Evolutionary conservation across 495 filamentous ascomycete genomes (phyloP).

Genomic region (Penicillium coffeae): DNA sequence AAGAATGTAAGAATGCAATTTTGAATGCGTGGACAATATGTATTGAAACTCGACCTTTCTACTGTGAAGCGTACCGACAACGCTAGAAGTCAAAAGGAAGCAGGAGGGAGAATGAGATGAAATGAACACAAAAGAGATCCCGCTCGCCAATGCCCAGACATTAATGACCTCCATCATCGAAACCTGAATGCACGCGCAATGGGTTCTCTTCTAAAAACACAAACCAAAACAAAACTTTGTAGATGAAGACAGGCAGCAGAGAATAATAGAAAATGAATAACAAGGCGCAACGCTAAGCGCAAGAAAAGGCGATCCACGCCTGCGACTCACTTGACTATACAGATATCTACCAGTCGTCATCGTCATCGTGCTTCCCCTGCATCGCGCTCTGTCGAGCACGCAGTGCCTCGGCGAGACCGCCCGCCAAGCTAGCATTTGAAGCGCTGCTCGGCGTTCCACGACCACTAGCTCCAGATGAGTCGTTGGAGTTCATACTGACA

Average conservation of each 20-base stretch:
- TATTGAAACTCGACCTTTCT: conserved; percentile 3
- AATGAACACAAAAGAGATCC: conserved; percentile 4
- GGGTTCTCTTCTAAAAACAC: conserved; percentile 10
- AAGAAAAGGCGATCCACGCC: conserved; percentile 12
- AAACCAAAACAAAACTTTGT: conserved; percentile 5
- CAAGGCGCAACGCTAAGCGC: conserved; percentile 25
- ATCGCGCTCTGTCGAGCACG: conserved; percentile 68
- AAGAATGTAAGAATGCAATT: too few relatives aligned
- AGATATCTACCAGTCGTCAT: conserved; percentile 59
- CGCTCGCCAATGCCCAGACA: conserved; percentile 10
- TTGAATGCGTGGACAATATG: conserved; percentile 3
- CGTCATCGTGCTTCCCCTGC: conserved; percentile 59
- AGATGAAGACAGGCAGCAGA: conserved; percentile 7
- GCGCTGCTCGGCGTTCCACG: conserved; percentile 66
- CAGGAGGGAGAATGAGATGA: not conserved
- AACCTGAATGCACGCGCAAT: conserved; percentile 8
- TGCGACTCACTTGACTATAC: conserved; percentile 11
- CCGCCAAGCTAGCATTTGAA: conserved; percentile 67
- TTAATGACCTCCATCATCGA: conserved; percentile 15
- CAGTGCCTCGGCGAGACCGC: conserved; percentile 79
- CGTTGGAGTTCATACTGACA: conserved; percentile 64
- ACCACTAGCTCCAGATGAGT: conserved; percentile 60
- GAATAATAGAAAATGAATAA: conserved; percentile 8
- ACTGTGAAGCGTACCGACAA: not conserved
- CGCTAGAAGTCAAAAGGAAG: not conserved